These are phyloP conservation scores for Pseudoperonospora humuli DNA, from an alignment of 352 stramenopile genomes.

Conservation along the genomic window DNA sequence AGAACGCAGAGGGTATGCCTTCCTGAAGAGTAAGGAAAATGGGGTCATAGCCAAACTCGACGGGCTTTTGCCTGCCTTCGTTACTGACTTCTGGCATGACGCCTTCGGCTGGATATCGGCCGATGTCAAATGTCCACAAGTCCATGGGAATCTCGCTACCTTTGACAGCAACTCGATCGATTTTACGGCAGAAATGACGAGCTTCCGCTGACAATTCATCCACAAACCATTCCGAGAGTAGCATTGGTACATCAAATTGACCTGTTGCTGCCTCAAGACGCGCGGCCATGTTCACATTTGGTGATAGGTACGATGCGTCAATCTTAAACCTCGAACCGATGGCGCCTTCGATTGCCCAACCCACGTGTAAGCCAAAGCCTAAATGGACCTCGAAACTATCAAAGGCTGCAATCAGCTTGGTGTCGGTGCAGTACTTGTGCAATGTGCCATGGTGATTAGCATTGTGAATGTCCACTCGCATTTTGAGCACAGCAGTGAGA, in stretches of 20 bases:
- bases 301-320: slow-evolving; percentile 96
- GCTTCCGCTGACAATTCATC: too few species aligned
- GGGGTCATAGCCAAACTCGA: slow-evolving; percentile 87
- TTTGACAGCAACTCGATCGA: slow-evolving; percentile 96
- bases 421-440: slow-evolving; percentile 78
- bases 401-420: slow-evolving; percentile 74
- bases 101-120: slow-evolving; percentile 58
- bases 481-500: slow-evolving; percentile 94
- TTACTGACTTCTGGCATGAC: slow-evolving; percentile 38
- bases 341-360: slow-evolving; percentile 97
- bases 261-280: slow-evolving; percentile 93
- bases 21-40: slow-evolving; percentile 75
- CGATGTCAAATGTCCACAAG: slow-evolving; percentile 92
- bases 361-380: slow-evolving; percentile 95
- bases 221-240: slow-evolving; percentile 93
- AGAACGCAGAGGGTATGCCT: slow-evolving; percentile 82
- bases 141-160: slow-evolving; percentile 92
- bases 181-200: slow-evolving; percentile 84
- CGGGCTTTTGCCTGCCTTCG: slow-evolving; percentile 69
- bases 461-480: slow-evolving; percentile 93
- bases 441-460: slow-evolving; percentile 83
- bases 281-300: slow-evolving; percentile 96
- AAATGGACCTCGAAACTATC: slow-evolving; percentile 90
- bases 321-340: slow-evolving; percentile 98
- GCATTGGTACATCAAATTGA: slow-evolving; percentile 92